Base-by-base conservation (phyloP, 1,284 basidiomycete species). In the Tilletia walkeri region DNA sequence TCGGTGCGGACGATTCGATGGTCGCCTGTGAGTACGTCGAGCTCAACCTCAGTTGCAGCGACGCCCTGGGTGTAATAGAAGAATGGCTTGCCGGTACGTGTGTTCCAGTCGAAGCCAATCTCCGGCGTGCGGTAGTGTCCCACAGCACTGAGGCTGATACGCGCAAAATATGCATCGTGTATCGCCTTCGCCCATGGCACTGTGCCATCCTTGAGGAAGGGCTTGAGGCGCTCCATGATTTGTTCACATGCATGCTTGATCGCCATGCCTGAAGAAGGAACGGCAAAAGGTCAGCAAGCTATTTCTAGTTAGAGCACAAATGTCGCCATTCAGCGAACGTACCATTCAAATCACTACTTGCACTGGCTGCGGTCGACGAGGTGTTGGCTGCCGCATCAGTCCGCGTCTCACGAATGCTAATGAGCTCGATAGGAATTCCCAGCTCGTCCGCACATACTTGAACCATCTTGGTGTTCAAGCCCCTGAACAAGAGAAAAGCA, bases 191-290 rank as follows among this genome's bases (percentile, higher is more conserved):
- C 76, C 71, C 80, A 76, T 1, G 79, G 75, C n/a, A 74, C 75
- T 7, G 70, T 70, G 16, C 71, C 73, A 12, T 68, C 36, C 12
- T 66, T 10, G 74, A 70, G 49, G 77, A 78, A 67, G 75, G 78
- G 49, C 69, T 75, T 47, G 10, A 84, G 69, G 2, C 81, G 75
- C 61, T 76, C 73, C 68, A 83, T 84, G 66, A 85, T 71, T 70
- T 84, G 82, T n/a, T 77, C 79, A 56, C 84, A 85, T 1, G 84
- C 84, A 70, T 84, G 77, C 74, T 84, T 80, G 66, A 82, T 72
- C 65, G 77, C 77, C 71, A 76, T 75, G 36, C 65, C 50, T 53
- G 14, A 45, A 14, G 14, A 45, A 45, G 16, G 12, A 18, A 2
- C 50, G 16, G 6, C 2, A 9, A 6, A 18, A 24, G 50, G 4